Conservation (phyloP, 2,329 filamentous ascomycete genomes). For the Neofusicoccum cordaticola region DNA sequence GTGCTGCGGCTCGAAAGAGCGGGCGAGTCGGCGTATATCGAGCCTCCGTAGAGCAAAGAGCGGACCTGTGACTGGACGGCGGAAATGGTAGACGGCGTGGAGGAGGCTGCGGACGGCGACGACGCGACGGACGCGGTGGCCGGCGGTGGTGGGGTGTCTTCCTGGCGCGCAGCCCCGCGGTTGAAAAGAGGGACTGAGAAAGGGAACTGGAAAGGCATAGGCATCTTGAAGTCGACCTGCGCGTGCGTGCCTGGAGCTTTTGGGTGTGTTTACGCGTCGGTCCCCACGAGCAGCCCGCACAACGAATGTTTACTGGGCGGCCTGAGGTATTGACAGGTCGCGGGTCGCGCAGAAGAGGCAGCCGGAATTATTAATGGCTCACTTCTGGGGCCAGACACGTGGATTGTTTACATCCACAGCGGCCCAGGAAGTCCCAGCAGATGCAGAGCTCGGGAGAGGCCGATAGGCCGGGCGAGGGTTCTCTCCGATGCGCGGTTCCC, state of each 20-base stretch:
- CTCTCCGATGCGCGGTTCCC: constrained; percentile 15
- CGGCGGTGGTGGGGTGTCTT: neutral
- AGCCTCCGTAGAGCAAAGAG: neutral
- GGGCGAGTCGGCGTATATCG: constrained; percentile 1
- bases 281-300: constrained; percentile 9
- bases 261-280: constrained; percentile 5
- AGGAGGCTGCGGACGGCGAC: neutral
- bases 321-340: neutral
- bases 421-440: constrained; percentile 23
- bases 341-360: neutral
- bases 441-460: constrained; percentile 22
- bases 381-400: constrained; percentile 22
- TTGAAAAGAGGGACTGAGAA: constrained; percentile 3
- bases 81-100: neutral
- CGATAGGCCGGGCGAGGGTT: constrained; percentile 26
- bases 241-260: neutral
- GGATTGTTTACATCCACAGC: constrained; percentile 23
- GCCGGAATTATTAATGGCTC: constrained; percentile 9
- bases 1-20: neutral
- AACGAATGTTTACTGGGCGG: neutral
- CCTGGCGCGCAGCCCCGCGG: neutral
- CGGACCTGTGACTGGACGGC: constrained; percentile 11
- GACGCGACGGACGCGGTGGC: neutral
- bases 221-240: neutral
- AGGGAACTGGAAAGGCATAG: neutral